phyloP scores from a whole-genome alignment of 163 green algal genomes.

The Scenedesmus sp. region DNA sequence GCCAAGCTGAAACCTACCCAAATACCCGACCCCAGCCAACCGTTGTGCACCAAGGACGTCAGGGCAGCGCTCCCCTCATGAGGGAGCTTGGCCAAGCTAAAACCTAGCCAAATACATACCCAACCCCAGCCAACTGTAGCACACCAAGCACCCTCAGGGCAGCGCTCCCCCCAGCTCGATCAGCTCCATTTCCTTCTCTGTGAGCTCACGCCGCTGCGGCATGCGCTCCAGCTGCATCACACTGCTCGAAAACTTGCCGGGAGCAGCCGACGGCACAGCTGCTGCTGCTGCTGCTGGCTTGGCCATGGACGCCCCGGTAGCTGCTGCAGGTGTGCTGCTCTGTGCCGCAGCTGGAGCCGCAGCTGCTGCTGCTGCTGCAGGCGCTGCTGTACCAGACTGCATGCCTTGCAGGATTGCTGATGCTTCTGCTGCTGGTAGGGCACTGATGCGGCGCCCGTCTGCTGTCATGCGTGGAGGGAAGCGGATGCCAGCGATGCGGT shows the following conservation, averaged over 20 bases:
- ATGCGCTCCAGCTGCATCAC: background rate
- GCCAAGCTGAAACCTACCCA: too few relatives aligned
- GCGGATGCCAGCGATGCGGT: constrained; percentile 15
- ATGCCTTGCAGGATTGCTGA: constrained; percentile 8
- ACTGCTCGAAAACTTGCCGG: constrained; percentile 38
- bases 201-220: constrained; percentile 22
- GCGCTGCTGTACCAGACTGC: background rate
- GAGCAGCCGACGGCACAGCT: background rate
- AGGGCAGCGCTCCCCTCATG: too few relatives aligned
- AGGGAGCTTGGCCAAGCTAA: too few relatives aligned
- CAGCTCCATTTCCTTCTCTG: constrained; percentile 48
- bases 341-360: background rate
- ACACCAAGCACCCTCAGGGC: background rate
- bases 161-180: constrained; percentile 51
- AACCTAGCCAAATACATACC: too few relatives aligned
- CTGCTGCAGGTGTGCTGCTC: background rate
- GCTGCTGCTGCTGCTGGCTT: constrained; percentile 11
- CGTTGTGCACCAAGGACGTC: too few relatives aligned
- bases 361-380: background rate
- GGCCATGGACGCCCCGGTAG: background rate
- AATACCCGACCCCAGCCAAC: too few relatives aligned
- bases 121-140: background rate
- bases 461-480: constrained; percentile 46
- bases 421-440: constrained; percentile 48
- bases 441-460: constrained; percentile 50